Base-by-base conservation (phyloP, 352 stramenopile genomes). In the Pseudoperonospora humuli region DNA sequence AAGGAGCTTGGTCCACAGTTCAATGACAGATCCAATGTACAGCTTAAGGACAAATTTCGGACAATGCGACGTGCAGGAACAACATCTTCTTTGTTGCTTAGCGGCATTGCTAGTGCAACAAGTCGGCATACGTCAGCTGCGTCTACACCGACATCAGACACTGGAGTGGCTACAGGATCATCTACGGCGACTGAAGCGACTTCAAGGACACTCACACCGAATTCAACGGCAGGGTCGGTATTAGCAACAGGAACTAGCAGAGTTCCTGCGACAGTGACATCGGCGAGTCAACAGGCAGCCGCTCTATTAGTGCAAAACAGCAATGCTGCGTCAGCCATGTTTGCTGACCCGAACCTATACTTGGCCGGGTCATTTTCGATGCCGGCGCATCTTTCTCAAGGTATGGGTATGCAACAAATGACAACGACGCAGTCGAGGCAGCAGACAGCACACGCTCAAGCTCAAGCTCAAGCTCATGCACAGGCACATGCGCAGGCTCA, bases 41-140 rank as follows among this genome's bases (percentile, higher is more conserved):
- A 90, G 45, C 63, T 90, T 11, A 90, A 90, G 50, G 78, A 90
- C 56, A 90, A 90, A 44, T 90, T 83, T 34, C 73, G 78, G 5
- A 90, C 78, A 0, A 85, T 90, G 75, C 53, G 72, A n/a, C 50
- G 78, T 19, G 76, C 75, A 5, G 73, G 78, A 14, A 44, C 67
- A 0, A 75, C 55, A 2, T 64, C 63, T 0, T 64, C 68, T 0
- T 39, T 81, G 4, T 39, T 77, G 3, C 41, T 75, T 14, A 64
- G 31, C 42, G 52, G 46, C 9, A 57, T 63, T 11, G 76, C 68
- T 15, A 51, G 21, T 42, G 36, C 69, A 5, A 64, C 61, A 2
- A 86, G 54, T 57, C 67, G 73, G 0, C 59, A 75, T 18, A 43
- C 70, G 7, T 70, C 66, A 0, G 43, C 31, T 2, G 56, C 50